Evolutionary conservation across 306 rosid species (phyloP), one percentile per base, ranked within the genome.

Genomic region (Quercus agrifolia): DNA sequence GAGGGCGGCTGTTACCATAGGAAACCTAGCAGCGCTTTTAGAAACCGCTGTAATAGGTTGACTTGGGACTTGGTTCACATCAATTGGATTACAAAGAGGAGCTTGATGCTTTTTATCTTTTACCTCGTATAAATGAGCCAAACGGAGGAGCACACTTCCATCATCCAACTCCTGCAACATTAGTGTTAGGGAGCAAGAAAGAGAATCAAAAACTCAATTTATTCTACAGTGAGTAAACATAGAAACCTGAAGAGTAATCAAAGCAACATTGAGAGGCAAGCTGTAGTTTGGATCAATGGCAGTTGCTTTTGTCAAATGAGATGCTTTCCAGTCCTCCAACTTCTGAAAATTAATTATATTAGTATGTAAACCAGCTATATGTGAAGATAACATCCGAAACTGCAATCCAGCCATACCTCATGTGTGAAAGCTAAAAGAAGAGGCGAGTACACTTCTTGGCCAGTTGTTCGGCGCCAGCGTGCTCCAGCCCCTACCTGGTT

Each of bases 101-200:
- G 74, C 35, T 19, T 25, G 17, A 41, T n/a, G 19, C 19, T 59
- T 56, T 52, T 61, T 6, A 75, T 21, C 64, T 28, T 71, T 66
- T 84, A 94, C 98, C 94, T 92, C 98, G 4, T 91, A 94, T 23
- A 94, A 85, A 85, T 94, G 98, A 15, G 98, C 97, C 86, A 94
- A 81, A 64, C 97, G 97, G 62, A 94, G 88, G 52, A 94, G 89
- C 30, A 89, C 94, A 73, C 52, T 64, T 76, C 91, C 94, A 52
- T 78, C 94, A 74, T 91, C 91, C 93, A 94, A 85, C 88, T 85
- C 97, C 97, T 94, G 76, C 58, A 90, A 74, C 80, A 74, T 1
- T 57, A 46, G 35, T 67, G 73, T 30, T 49, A 56, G 59, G 73
- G 63, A 81, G 69, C 23, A 59, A 49, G 70, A n/a, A 71, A 74